A percentile compares a stretch with the other conserved stretches of the same genome.
These are phyloP conservation scores for Chondrostereum purpureum DNA, from an alignment of 1,284 basidiomycete species.

Conservation along the genomic window DNA sequence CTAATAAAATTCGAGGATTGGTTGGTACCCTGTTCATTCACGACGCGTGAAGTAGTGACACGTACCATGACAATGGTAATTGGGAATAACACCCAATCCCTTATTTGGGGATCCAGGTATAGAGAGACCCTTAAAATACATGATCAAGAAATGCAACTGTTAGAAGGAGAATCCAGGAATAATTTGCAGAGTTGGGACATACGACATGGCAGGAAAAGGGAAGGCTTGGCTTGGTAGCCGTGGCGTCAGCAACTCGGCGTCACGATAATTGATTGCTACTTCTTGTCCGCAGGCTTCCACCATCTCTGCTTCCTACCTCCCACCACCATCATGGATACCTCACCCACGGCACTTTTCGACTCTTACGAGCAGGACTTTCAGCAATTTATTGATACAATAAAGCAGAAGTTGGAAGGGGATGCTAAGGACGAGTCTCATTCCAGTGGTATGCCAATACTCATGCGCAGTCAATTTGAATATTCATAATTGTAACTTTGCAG, in stretches of 20 bases:
- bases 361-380: conserved; percentile 79
- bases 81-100: conserved; percentile 93
- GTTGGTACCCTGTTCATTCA: conserved; percentile 6
- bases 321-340: conserved; percentile 57
- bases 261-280: conserved; percentile 4
- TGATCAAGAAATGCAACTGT: conserved; percentile 3
- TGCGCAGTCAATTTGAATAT: conserved; percentile 5
- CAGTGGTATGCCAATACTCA: conserved; percentile 37
- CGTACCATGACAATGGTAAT: conserved; percentile 96
- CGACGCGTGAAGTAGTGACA: conserved; percentile 12
- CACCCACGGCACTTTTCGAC: conserved; percentile 74
- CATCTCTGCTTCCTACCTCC: conserved; percentile 10
- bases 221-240: not conserved
- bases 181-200: conserved; percentile 4
- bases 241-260: conserved; percentile 11
- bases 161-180: conserved; percentile 5
- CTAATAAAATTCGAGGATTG: too few species aligned
- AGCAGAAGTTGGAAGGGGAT: conserved; percentile 61
- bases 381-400: conserved; percentile 63
- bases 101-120: conserved; percentile 90
- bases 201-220: conserved; percentile 31
- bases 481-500: conserved; percentile 36
- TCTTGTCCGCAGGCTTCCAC: conserved; percentile 9
- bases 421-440: conserved; percentile 39
- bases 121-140: conserved; percentile 52